Conservation (phyloP, 352 stramenopile species). For the Pythium periplocum region DNA sequence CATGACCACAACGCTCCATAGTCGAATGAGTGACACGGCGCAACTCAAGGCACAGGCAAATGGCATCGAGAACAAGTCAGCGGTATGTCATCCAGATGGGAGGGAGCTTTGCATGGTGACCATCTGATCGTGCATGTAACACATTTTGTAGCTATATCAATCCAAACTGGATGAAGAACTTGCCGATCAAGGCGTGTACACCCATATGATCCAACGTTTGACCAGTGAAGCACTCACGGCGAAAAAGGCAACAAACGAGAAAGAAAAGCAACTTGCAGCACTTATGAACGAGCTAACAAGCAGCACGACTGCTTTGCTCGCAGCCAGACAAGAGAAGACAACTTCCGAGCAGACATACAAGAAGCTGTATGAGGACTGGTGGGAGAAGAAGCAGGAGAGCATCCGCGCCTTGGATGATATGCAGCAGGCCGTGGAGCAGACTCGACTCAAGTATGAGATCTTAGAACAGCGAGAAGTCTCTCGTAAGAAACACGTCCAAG, state of each 20-base stretch:
- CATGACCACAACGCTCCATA: conserved; percentile 61
- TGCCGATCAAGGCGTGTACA: conserved; percentile 67
- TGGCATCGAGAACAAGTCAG: conserved; percentile 73
- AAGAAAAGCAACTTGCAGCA: conserved; percentile 51
- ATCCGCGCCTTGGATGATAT: conserved; percentile 67
- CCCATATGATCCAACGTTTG: conserved; percentile 78
- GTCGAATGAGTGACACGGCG: conserved; percentile 45
- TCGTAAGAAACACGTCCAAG: conserved; percentile 67
- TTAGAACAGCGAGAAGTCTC: conserved; percentile 70
- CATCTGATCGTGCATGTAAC: conserved; percentile 1
- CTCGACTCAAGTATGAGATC: conserved; percentile 66
- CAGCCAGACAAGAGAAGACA: conserved; percentile 68
- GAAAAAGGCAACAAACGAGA: conserved; percentile 62
- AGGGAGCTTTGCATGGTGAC: neutral
- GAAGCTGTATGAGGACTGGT: conserved; percentile 56
- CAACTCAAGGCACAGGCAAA: conserved; percentile 56
- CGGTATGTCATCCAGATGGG: conserved; percentile 25
- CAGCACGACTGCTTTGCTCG: conserved; percentile 42
- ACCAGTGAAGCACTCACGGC: conserved; percentile 45
- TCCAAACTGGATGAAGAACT: conserved; percentile 75
- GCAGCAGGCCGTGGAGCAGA: conserved; percentile 72
- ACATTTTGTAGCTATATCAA: conserved; percentile 49
- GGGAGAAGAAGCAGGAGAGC: conserved; percentile 71
- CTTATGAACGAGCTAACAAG: conserved; percentile 55
- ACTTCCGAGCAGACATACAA: conserved; percentile 58